A percentile compares a stretch with the other conserved stretches of the same genome.
Evolutionary conservation across 106 monocot genomes (phyloP).

Genomic region (Chionographis japonica): DNA sequence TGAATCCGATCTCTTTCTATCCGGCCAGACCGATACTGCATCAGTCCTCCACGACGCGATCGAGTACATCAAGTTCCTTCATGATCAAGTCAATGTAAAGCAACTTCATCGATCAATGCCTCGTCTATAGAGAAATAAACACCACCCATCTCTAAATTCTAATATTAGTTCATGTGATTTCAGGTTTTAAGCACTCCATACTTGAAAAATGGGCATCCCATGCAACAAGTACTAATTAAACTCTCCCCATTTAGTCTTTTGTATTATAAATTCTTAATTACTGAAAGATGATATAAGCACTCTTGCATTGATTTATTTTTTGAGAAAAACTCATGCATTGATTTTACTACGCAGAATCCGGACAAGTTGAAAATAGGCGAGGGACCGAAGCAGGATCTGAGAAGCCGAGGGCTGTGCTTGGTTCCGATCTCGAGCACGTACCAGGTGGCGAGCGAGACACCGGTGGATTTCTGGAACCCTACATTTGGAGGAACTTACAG

Average conservation of each 20-base stretch:
- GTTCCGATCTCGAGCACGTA: constrained; percentile 67
- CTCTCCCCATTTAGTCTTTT: neutral
- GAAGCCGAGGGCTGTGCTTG: constrained; percentile 70
- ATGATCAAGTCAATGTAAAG: constrained; percentile 80
- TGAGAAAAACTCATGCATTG: no score
- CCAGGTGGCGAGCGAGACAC: constrained; percentile 43
- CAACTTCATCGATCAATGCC: neutral
- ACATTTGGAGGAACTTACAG: constrained; percentile 52
- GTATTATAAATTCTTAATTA: no score
- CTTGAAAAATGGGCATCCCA: constrained; percentile 52
- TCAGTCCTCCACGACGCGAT: constrained; percentile 83
- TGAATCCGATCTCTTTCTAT: neutral
- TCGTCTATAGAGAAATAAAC: no score
- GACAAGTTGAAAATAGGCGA: constrained; percentile 34
- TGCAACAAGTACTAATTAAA: constrained; percentile 37
- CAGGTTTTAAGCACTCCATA: constrained; percentile 68
- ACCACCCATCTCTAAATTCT: neutral
- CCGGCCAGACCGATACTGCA: constrained; percentile 75
- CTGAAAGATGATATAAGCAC: no score
- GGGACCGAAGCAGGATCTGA: constrained; percentile 44
- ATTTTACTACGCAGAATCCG: constrained; percentile 18
- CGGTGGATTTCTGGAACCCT: constrained; percentile 64
- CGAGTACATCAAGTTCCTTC: constrained; percentile 88
- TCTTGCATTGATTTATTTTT: neutral
- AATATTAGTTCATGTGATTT: neutral